These are phyloP conservation scores for Osmanthus fragrans DNA, from an alignment of 257 asterid species.

Conservation along the genomic window DNA sequence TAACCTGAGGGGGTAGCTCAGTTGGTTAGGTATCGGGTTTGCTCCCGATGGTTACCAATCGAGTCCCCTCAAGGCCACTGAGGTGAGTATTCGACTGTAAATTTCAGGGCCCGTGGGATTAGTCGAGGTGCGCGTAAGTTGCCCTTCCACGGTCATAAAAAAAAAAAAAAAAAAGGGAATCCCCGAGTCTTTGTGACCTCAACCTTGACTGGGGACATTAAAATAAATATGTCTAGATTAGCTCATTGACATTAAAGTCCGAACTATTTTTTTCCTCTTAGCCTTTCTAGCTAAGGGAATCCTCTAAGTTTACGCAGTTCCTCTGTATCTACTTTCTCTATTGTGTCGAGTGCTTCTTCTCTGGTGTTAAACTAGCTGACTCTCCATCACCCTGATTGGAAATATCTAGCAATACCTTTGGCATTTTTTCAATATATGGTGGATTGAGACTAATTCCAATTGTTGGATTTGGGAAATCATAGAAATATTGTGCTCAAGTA, in stretches of 20 bases:
- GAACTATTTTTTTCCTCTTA: conserved; percentile 64
- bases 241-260: conserved; percentile 70
- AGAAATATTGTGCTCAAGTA: conserved; percentile 40
- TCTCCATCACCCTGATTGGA: conserved; percentile 39
- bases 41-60: too few relatives aligned
- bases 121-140: too few relatives aligned
- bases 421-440: conserved; percentile 50
- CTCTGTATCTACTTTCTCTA: conserved; percentile 71
- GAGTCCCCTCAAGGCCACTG: too few relatives aligned
- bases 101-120: too few relatives aligned
- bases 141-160: too few relatives aligned
- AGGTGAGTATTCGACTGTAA: too few relatives aligned
- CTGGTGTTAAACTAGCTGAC: conserved; percentile 51
- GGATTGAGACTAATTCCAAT: conserved; percentile 25
- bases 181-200: conserved; percentile 25
- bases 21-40: too few relatives aligned
- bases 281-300: conserved; percentile 71
- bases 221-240: conserved; percentile 14
- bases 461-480: conserved; percentile 41
- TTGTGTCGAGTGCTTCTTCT: conserved; percentile 63
- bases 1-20: too few relatives aligned
- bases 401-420: conserved; percentile 65
- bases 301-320: conserved; percentile 65
- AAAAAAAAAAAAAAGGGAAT: too few relatives aligned
- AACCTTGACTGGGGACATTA: conserved; percentile 50